Base-by-base conservation (phyloP, 1,139 yeast species). In the Hanseniaspora sp. region DNA sequence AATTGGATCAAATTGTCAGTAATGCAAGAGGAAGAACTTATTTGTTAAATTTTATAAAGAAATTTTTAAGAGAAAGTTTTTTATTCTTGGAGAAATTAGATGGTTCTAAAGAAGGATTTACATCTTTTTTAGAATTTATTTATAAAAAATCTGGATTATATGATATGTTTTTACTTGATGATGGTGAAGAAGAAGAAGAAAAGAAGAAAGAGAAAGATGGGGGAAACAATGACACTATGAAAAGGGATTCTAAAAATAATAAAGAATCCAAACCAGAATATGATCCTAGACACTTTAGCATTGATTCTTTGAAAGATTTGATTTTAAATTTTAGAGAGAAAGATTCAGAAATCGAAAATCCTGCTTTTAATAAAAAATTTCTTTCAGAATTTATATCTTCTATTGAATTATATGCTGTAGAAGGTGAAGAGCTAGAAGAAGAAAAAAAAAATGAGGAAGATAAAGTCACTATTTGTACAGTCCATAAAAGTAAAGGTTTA, bases 401-500 rank as follows among this genome's bases (percentile, higher is more conserved):
- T 1, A 71, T 84, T 48, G 79, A 83, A 6, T 69, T 85, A n/a
- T 82, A 76, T 60, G 79, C 69, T 5, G 62, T 60, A 7, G 64
- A 59, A 28, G 54, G 43, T 8, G 41, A 37, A 6, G 54, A 45
- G 17, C 23, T 47, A 2, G 55, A 56, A 3, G 58, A 55, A 15
- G 58, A 58, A 23, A 49, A 56, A 7, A 56, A 56, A n/a, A 60
- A 60, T 9, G 55, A 58, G 9, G 58, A 56, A 7, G 62, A 59
- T 15, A 60, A 62, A 17, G 74, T 77, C 1, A 68, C 75, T 0
- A 66, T 79, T 1, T 82, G 90, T 0, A 92, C 97, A 0, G 83
- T 92, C 13, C 98, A 92, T 66, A 87, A 90, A 0, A 80, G 97
- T 1, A 92, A 92, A 64, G 97, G 97, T 1, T 71, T 88, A 5